phyloP scores from a whole-genome alignment of 306 rosid species.

The Macrotyloma uniflorum region DNA sequence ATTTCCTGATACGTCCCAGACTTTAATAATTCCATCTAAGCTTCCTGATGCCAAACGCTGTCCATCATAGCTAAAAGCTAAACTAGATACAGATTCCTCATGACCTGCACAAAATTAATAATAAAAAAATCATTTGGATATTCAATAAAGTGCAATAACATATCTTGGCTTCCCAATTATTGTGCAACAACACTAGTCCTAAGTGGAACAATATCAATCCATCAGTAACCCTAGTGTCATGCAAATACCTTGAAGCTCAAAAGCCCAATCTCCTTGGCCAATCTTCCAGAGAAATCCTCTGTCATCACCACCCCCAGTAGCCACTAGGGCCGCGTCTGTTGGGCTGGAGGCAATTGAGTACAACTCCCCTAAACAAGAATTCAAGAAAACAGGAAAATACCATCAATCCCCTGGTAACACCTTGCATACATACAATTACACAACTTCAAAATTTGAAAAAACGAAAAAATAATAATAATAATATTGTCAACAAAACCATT shows the following conservation, averaged over 20 bases:
- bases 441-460: slow-evolving; percentile 15
- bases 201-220: slow-evolving; percentile 1
- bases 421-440: background rate
- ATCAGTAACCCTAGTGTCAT: background rate
- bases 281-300: slow-evolving; percentile 90
- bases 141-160: slow-evolving; percentile 21
- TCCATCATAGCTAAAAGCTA: slow-evolving; percentile 86
- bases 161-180: slow-evolving; percentile 11
- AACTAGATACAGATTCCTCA: slow-evolving; percentile 68
- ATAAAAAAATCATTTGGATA: background rate
- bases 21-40: slow-evolving; percentile 71
- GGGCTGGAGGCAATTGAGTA: slow-evolving; percentile 88
- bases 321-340: slow-evolving; percentile 67
- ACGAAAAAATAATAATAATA: too few species aligned
- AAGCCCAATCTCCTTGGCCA: slow-evolving; percentile 82
- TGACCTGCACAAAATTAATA: slow-evolving; percentile 61
- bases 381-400: slow-evolving; percentile 16
- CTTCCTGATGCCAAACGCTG: slow-evolving; percentile 81
- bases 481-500: background rate
- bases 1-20: slow-evolving; percentile 76
- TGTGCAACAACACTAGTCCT: background rate
- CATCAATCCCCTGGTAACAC: slow-evolving; percentile 15
- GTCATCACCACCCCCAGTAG: slow-evolving; percentile 91
- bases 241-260: slow-evolving; percentile 71
- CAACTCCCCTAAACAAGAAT: slow-evolving; percentile 63